Conservation (phyloP, 768 basidiomycete species). For the Albatrellus ellisii region DNA sequence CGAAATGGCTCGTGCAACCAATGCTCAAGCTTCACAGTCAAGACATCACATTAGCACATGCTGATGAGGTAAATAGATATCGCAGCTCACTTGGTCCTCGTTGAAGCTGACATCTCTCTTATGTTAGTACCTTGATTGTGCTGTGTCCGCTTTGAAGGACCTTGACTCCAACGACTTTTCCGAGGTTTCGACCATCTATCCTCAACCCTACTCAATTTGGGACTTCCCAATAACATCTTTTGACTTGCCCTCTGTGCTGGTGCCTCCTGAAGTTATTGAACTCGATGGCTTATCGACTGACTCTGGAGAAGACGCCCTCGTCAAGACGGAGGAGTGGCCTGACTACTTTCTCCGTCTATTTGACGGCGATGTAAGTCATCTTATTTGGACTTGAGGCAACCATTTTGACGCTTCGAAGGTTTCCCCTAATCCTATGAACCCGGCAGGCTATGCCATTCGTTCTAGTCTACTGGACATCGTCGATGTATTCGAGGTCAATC, state of each 20-base stretch:
- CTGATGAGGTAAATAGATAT: conserved; percentile 42
- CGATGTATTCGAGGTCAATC: conserved; percentile 88
- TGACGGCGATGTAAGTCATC: conserved; percentile 33
- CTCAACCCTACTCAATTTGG: conserved; percentile 49
- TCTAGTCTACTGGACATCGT: conserved; percentile 63
- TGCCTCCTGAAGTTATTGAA: conserved; percentile 82
- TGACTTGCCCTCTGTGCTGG: conserved; percentile 64
- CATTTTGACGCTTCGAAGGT: conserved; percentile 30
- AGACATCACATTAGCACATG: conserved; percentile 29
- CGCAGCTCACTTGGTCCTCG: neutral
- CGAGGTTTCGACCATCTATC: conserved; percentile 40
- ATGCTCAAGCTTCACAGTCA: conserved; percentile 37
- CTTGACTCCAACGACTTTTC: conserved; percentile 51
- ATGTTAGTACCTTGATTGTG: conserved; percentile 58
- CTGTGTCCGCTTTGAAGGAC: conserved; percentile 45
- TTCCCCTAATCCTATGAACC: conserved; percentile 61
- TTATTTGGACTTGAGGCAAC: neutral
- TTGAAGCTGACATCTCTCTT: neutral
- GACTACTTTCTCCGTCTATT: conserved; percentile 59
- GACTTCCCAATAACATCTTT: conserved; percentile 38
- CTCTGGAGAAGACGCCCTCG: conserved; percentile 53
- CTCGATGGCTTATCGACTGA: conserved; percentile 59
- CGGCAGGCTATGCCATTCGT: conserved; percentile 70
- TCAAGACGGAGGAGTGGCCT: conserved; percentile 78
- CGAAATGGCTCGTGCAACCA: conserved; percentile 59